These are phyloP conservation scores for Axilococcus clingmanii DNA, from an alignment of 139 green algal species.

Conservation along the genomic window DNA sequence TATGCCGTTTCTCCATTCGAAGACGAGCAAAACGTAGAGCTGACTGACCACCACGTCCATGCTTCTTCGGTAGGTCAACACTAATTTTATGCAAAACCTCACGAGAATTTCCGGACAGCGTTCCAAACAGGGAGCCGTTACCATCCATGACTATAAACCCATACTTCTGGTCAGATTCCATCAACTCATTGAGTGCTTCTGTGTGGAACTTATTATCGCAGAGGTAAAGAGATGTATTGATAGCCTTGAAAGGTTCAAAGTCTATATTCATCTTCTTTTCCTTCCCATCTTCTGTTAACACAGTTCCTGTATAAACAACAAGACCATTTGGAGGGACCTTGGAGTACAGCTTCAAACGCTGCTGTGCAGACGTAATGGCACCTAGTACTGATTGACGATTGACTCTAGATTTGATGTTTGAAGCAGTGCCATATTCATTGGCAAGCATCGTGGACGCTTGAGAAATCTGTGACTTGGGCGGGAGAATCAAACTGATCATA, in stretches of 20 bases:
- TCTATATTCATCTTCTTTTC: slow-evolving; percentile 99
- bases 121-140: slow-evolving; percentile 94
- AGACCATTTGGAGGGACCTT: slow-evolving; percentile 93
- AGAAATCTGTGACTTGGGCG: slow-evolving; percentile 91
- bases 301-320: slow-evolving; percentile 94
- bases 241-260: slow-evolving; percentile 99
- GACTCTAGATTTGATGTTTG: slow-evolving; percentile 99
- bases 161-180: slow-evolving; percentile 90
- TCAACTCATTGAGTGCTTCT: slow-evolving; percentile 90
- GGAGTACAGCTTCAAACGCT: slow-evolving; percentile 92
- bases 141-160: slow-evolving; percentile 99
- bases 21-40: slow-evolving; percentile 96
- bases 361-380: slow-evolving; percentile 96
- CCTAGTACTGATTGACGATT: slow-evolving; percentile 94
- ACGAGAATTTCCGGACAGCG: slow-evolving; percentile 90
- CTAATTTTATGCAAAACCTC: slow-evolving; percentile 95
- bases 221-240: slow-evolving; percentile 99
- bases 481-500: slow-evolving; percentile 99
- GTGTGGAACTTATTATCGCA: slow-evolving; percentile 99
- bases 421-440: slow-evolving; percentile 96
- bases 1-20: slow-evolving; percentile 97
- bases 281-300: slow-evolving; percentile 98
- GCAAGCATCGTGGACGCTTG: slow-evolving; percentile 93
- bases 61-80: slow-evolving; percentile 99
- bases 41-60: slow-evolving; percentile 93